Evolutionary conservation across 1,284 basidiomycete species (phyloP), one percentile per base, ranked within the genome.

Genomic region (Sporisorium reilianum): DNA sequence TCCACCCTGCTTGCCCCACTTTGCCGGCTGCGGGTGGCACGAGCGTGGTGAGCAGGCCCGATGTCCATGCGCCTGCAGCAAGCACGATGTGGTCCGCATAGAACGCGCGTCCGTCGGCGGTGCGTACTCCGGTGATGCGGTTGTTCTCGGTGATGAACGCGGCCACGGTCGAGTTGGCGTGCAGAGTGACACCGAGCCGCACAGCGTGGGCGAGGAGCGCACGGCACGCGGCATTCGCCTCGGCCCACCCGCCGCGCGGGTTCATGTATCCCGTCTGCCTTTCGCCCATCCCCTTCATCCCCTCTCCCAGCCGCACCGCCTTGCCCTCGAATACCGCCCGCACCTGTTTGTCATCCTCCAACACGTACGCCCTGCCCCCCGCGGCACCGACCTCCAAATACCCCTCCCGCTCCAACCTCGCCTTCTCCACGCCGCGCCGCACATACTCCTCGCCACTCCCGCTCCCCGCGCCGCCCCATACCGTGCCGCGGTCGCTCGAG

Each of bases 41-140:
- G 3, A 73, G 62, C 5, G 38, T 25, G 11, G 69, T 30, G 16
- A 95, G 93, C 1, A 91, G 85, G 0, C 91, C 91, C 2, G 91
- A 89, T 0, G 93, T 93, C 95, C 94, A 94, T 6, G 92, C 89
- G 25, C 93, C 93, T 8, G 90, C 87, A 14, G 92, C 89, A 34
- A 94, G 82, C 25, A 94, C 86, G 6, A 92, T 87, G 30, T 89
- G 71, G 41, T 89, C 87, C 0, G 89, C 91, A 4, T 23, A 12
- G 70, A 89, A 89, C 12, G 79, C 77, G 23, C 88, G 87, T 0
- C 91, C 92, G 80, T 90, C 89, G n/a, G n/a, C n/a, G n/a, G 22
- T 85, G 85, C 67, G 92, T 90, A 93, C 92, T 0, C 92, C 92
- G 2, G 78, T 86, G 3, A 91, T 90, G 65, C 82, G 84, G 5